Percentiles rank a stretch among this genome's conserved stretches.
Evolutionary conservation across 768 basidiomycete species (phyloP).

Genomic region (Candolleomyces efflorescens): DNA sequence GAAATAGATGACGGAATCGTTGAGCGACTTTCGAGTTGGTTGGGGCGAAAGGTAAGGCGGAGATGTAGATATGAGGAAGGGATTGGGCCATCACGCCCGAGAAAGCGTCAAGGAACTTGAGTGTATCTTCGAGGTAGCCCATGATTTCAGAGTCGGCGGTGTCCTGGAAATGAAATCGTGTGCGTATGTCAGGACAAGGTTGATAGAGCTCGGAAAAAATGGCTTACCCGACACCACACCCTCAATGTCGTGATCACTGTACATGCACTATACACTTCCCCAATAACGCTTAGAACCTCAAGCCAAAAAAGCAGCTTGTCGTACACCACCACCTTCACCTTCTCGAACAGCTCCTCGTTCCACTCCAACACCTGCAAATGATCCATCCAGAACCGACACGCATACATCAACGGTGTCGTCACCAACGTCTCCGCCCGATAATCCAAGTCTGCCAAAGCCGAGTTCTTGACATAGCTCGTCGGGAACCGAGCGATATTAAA

Average conservation of each 20-base stretch:
- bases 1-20: slow-evolving; percentile 11
- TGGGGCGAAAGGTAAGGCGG: slow-evolving; percentile 25
- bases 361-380: slow-evolving; percentile 16
- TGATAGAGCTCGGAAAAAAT: neutral
- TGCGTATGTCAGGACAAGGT: neutral
- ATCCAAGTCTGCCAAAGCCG: slow-evolving; percentile 19
- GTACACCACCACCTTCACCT: slow-evolving; percentile 19
- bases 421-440: slow-evolving; percentile 17
- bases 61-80: slow-evolving; percentile 23
- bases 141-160: slow-evolving; percentile 11
- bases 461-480: slow-evolving; percentile 24
- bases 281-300: slow-evolving; percentile 26
- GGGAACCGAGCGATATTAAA: slow-evolving; percentile 33
- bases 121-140: slow-evolving; percentile 14
- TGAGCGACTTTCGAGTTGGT: slow-evolving; percentile 12
- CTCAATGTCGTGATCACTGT: slow-evolving; percentile 1
- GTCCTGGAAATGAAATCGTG: neutral
- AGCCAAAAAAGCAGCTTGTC: slow-evolving; percentile 26
- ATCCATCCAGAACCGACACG: slow-evolving; percentile 26
- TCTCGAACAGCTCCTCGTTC: neutral
- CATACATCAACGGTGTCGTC: slow-evolving; percentile 21
- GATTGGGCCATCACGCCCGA: slow-evolving; percentile 14
- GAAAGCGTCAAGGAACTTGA: slow-evolving; percentile 17
- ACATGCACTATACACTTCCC: slow-evolving; percentile 8
- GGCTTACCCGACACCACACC: slow-evolving; percentile 11